Conservation (phyloP, 2,329 filamentous ascomycete species). For the Fusarium multiceps region DNA sequence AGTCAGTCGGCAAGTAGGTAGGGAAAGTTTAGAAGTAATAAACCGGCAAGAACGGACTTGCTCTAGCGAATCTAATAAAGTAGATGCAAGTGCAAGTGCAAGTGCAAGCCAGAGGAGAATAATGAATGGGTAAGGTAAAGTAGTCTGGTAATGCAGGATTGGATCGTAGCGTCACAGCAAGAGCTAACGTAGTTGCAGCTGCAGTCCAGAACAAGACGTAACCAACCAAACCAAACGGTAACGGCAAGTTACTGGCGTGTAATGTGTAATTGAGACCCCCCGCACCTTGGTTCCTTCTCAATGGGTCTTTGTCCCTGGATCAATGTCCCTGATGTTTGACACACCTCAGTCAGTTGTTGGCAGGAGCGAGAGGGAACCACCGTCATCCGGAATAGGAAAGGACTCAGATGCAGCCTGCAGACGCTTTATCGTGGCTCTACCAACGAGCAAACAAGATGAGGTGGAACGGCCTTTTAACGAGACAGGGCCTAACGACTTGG, state of each 20-base stretch:
- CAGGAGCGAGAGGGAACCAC: constrained; percentile 25
- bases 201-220: constrained; percentile 4
- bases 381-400: constrained; percentile 42
- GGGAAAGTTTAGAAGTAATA: not conserved
- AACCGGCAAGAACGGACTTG: constrained; percentile 19
- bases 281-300: constrained; percentile 25
- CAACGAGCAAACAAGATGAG: constrained; percentile 38
- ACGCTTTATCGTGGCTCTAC: constrained; percentile 20
- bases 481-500: constrained; percentile 25
- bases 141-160: not conserved
- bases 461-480: constrained; percentile 29
- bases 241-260: constrained; percentile 13
- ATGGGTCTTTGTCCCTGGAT: constrained; percentile 33
- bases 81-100: constrained; percentile 31
- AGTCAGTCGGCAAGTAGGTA: not conserved
- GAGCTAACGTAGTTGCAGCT: constrained; percentile 1
- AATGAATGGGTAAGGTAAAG: constrained; percentile 14
- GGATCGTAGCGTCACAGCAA: constrained; percentile 25
- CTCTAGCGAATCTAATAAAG: constrained; percentile 15
- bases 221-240: not conserved
- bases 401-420: constrained; percentile 33
- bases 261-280: constrained; percentile 20
- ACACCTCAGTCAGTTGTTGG: constrained; percentile 27
- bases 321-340: constrained; percentile 38
- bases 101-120: constrained; percentile 31